These are phyloP conservation scores for Plenodomus biglobosus DNA, from an alignment of 2,329 filamentous ascomycete species.

Conservation along the genomic window DNA sequence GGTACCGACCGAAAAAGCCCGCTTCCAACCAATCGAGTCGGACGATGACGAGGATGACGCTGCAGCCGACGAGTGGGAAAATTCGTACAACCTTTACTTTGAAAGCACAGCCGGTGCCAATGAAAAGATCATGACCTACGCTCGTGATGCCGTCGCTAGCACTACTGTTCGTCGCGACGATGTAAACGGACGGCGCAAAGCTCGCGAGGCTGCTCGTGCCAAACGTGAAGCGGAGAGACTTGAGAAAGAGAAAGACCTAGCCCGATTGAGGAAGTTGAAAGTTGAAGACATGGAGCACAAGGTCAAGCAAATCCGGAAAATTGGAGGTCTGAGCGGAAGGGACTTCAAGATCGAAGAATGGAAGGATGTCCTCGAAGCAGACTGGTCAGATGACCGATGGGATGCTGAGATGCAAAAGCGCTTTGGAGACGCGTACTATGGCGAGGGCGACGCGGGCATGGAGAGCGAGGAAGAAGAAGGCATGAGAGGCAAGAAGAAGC, in stretches of 20 bases:
- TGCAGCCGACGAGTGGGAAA: slow-evolving; percentile 82
- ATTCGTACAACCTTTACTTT: slow-evolving; percentile 93
- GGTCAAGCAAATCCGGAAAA: slow-evolving; percentile 83
- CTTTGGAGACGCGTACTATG: slow-evolving; percentile 92
- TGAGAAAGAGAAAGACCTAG: slow-evolving; percentile 76
- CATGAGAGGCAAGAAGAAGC: slow-evolving; percentile 57
- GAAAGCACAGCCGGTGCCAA: slow-evolving; percentile 89
- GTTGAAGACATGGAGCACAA: slow-evolving; percentile 88
- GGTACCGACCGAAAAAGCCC: slow-evolving; percentile 67
- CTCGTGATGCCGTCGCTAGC: slow-evolving; percentile 78
- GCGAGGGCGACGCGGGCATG: slow-evolving; percentile 57
- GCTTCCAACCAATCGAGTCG: slow-evolving; percentile 83
- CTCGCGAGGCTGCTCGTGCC: slow-evolving; percentile 74
- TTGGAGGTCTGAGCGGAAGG: slow-evolving; percentile 74
- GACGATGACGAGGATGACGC: slow-evolving; percentile 79
- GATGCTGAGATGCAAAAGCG: slow-evolving; percentile 84
- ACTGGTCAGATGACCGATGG: slow-evolving; percentile 88
- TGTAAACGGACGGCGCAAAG: slow-evolving; percentile 71
- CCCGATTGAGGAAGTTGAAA: slow-evolving; percentile 81
- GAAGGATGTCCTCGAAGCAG: slow-evolving; percentile 79
- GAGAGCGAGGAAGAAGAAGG: slow-evolving; percentile 41
- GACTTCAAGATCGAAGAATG: slow-evolving; percentile 74
- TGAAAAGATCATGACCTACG: slow-evolving; percentile 83
- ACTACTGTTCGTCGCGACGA: slow-evolving; percentile 87
- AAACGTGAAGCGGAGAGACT: slow-evolving; percentile 77